Conservation (phyloP, 805 yeast genomes). For the Wickerhamomyces queroliae region DNA sequence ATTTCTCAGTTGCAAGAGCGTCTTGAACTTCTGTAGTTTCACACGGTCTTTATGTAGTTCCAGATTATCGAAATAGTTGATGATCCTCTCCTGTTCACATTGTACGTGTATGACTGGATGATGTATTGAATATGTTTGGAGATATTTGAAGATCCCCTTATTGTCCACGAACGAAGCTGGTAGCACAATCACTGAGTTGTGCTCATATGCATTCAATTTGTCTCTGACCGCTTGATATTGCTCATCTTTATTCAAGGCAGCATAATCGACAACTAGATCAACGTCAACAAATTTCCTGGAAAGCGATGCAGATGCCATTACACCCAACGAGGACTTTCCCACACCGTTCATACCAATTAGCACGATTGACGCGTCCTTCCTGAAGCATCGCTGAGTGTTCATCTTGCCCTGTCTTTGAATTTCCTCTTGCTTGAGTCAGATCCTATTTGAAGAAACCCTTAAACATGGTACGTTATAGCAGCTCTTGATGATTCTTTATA, state of each 20-base stretch:
- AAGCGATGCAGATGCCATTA: not conserved
- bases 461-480: too few species aligned
- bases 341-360: not conserved
- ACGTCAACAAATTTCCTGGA: not conserved
- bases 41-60: not conserved
- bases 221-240: not conserved
- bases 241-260: not conserved
- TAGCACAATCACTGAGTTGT: not conserved
- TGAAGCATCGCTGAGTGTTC: not conserved
- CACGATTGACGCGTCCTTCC: not conserved
- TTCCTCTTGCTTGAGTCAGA: too few species aligned
- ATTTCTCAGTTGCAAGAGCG: not conserved
- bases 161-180: not conserved
- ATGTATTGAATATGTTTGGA: not conserved
- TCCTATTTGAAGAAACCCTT: too few species aligned
- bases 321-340: not conserved
- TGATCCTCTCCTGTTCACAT: not conserved
- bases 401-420: not conserved
- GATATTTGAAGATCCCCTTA: not conserved
- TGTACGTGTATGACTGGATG: not conserved
- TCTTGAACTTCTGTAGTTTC: not conserved
- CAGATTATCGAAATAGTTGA: not conserved
- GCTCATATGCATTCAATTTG: not conserved
- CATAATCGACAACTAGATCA: not conserved
- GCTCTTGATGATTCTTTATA: too few species aligned